Evolutionary conservation across 2,329 filamentous ascomycete genomes (phyloP), one percentile per base, ranked within the genome.

Genomic region (Pseudogymnoascus sp.): DNA sequence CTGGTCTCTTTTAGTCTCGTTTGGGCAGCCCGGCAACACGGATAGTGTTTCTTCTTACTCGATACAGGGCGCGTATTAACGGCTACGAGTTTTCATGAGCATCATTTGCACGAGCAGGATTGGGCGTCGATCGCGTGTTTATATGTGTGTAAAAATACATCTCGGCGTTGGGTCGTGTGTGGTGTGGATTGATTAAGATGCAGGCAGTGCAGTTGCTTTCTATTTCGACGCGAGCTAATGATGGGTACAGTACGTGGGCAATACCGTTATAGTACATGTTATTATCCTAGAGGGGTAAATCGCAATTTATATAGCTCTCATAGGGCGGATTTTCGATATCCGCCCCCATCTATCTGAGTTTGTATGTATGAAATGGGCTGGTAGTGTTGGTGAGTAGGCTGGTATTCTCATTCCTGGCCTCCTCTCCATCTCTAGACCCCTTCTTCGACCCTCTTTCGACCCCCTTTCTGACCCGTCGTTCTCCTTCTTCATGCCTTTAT

Each of bases 81-180:
- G 15, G 48, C 18, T 18, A 55, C 48, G 48, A 55, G 48, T 6
- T 55, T 55, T 55, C 48, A 55, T 55, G 5, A 2, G n/a, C 27
- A 21, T 55, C 48, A 55, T 33, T 55, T 55, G n/a, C 48, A 33
- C 29, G 48, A 27, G n/a, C 27, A 33, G 48, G 48, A 55, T 33
- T 55, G 48, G 48, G 48, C 48, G 48, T 55, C 27, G 48, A 55
- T 55, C 48, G 48, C 33, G 48, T 55, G 27, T 55, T 55, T 55
- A 55, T 55, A 55, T 55, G 48, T 55, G 48, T 55, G 48, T 55
- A 55, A 55, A 55, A 55, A 55, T 55, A 55, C 48, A 55, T 55
- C 9, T 13, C 48, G 48, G 29, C n/a, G 48, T 33, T 55, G 48
- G 18, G 29, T 33, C 21, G 40, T 27, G 45, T 52, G 27, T 31